Base-by-base conservation (phyloP, 306 rosid species). In the Cercis canadensis region DNA sequence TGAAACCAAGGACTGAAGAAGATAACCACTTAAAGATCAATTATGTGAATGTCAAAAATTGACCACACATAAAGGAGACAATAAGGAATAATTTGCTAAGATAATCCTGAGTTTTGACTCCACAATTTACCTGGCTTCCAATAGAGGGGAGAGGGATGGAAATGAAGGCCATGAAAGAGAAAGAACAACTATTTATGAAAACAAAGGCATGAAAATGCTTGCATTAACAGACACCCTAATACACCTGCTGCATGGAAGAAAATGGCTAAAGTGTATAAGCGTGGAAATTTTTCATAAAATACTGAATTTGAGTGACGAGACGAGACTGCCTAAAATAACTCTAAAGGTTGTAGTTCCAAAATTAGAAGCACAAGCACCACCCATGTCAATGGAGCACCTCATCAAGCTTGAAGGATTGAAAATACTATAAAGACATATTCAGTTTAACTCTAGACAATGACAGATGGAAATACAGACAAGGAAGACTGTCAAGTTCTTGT, bases 41-140 rank as follows among this genome's bases (percentile, higher is more conserved):
- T 53, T 29, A 66, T 14, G 62, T 18, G 5, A 40, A 55, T 55
- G 6, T 11, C 40, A 67, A 57, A 64, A 68, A 4, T 16, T 12
- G 15, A 45, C 41, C 68, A 69, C 32, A 8, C 37, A 49, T 69
- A 3, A 51, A 62, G 36, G 65, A 49, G 57, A 13, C 32, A n/a
- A 19, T n/a, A 19, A 44, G 34, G 5, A 45, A 51, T 24, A 31
- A 17, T 52, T 54, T 46, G 19, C n/a, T 57, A 36, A 55, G 50
- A 1, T 12, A 19, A 44, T 43, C 37, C 7, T 7, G 50, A 14
- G 16, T 34, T 57, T 7, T 56, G 61, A 56, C 8, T 29, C 39
- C 61, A 31, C 6, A 39, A 11, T 4, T 8, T 29, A 12, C 61
- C 40, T n/a, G 61, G 17, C 36, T 32, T 33, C 11, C 4, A 57